Evolutionary conservation across 805 yeast genomes (phyloP).

Genomic region (Metschnikowia dekortorum): DNA sequence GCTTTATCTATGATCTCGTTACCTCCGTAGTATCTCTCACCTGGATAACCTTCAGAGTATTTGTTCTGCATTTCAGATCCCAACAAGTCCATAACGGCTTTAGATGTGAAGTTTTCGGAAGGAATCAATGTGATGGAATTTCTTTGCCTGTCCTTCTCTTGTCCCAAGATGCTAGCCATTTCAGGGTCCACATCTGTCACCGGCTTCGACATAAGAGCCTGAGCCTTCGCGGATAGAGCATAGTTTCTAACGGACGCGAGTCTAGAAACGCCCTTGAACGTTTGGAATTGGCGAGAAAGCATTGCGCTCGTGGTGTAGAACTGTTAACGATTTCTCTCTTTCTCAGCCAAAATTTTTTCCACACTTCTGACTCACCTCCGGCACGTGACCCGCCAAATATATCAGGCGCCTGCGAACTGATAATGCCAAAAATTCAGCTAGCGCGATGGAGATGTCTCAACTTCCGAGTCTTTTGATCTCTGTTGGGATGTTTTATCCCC

Average conservation of each 20-base stretch:
- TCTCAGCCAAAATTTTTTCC: neutral
- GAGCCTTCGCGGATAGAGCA: slow-evolving; percentile 65
- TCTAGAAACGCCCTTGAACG: slow-evolving; percentile 20
- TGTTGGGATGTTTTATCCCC: too few species aligned
- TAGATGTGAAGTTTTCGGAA: slow-evolving; percentile 93
- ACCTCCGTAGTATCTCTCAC: slow-evolving; percentile 97
- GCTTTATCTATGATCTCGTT: slow-evolving; percentile 90
- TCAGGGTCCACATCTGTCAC: slow-evolving; percentile 76
- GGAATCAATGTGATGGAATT: slow-evolving; percentile 91
- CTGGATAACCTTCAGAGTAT: slow-evolving; percentile 98
- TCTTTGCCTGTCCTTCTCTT: slow-evolving; percentile 82
- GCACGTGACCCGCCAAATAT: neutral
- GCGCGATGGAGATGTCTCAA: too few species aligned
- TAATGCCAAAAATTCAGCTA: too few species aligned
- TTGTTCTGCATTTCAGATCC: slow-evolving; percentile 98
- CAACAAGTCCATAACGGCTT: slow-evolving; percentile 87
- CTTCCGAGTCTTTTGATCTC: too few species aligned
- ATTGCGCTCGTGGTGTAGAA: slow-evolving; percentile 11
- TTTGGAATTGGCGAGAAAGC: slow-evolving; percentile 28
- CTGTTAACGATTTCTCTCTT: neutral
- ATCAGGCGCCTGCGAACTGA: neutral
- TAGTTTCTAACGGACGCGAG: slow-evolving; percentile 29
- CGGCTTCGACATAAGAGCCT: slow-evolving; percentile 59
- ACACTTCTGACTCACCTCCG: neutral
- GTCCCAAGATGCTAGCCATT: slow-evolving; percentile 69